Conservation (phyloP, 2,329 filamentous ascomycete species). For the Nemania bipapillata region DNA sequence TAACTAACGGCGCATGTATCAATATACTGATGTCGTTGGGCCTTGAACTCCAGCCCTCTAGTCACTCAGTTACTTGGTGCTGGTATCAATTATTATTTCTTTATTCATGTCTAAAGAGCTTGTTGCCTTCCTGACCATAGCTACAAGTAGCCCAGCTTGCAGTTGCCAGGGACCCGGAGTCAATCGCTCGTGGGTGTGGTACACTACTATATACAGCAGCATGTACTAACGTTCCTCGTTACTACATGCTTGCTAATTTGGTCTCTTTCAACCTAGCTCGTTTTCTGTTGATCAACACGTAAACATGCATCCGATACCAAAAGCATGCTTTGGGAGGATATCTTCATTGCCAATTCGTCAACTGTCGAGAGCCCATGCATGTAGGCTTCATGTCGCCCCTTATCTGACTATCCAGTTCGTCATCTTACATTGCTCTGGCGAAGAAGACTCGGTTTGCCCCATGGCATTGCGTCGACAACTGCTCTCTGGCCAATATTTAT, state of each 20-base stretch:
- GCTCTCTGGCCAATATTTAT: constrained; percentile 3
- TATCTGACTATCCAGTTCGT: constrained; percentile 19
- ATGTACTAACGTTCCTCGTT: constrained; percentile 19
- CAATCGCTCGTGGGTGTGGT: constrained; percentile 7
- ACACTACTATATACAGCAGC: constrained; percentile 1
- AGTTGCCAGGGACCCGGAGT: constrained; percentile 2
- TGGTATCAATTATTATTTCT: too few relatives aligned
- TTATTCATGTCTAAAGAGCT: constrained; percentile 28
- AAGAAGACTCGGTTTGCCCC: constrained; percentile 3
- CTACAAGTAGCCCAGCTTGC: constrained; percentile 28
- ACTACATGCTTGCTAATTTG: constrained; percentile 12
- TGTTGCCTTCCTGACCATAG: constrained; percentile 22
- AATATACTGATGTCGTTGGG: too few relatives aligned
- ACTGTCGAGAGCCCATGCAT: not conserved
- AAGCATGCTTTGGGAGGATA: constrained; percentile 1
- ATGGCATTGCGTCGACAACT: constrained; percentile 7
- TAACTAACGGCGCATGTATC: too few relatives aligned
- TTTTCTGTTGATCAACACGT: not conserved
- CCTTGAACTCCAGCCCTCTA: too few relatives aligned
- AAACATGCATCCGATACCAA: constrained; percentile 9
- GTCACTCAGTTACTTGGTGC: too few relatives aligned
- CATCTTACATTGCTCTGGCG: constrained; percentile 4
- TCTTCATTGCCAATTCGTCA: constrained; percentile 1
- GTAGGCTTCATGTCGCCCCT: not conserved
- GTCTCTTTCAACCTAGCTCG: constrained; percentile 2